phyloP scores from a whole-genome alignment of 169 alveolate genomes.

The Sarcocystis neurona region DNA sequence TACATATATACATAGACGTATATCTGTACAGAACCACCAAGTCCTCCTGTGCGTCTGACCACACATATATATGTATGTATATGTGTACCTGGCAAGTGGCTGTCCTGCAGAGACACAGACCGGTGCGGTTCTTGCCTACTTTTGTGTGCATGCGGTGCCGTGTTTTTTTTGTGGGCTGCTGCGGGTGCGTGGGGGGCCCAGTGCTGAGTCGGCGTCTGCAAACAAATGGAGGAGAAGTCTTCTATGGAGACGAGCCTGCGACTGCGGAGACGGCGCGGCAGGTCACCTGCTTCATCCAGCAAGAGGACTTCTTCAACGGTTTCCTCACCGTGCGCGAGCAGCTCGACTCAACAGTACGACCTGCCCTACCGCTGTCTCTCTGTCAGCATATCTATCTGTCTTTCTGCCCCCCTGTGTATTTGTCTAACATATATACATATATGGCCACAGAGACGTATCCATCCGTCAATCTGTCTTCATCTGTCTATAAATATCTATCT shows the following conservation, averaged over 20 bases:
- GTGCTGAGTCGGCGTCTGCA: constrained; percentile 66
- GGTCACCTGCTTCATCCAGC: constrained; percentile 81
- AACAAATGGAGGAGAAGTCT: constrained; percentile 65
- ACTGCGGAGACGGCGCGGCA: constrained; percentile 69
- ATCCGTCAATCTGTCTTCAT: background rate
- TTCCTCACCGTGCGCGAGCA: constrained; percentile 81
- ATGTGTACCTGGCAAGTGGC: background rate
- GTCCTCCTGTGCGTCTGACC: background rate
- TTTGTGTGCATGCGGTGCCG: no score
- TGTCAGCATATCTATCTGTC: background rate
- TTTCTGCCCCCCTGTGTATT: background rate
- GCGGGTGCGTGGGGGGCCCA: no score
- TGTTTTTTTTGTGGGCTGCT: no score
- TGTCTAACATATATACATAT: background rate
- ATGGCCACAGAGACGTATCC: background rate
- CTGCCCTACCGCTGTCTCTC: background rate
- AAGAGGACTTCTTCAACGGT: constrained; percentile 82
- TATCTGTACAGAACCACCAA: background rate
- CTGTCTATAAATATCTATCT: background rate
- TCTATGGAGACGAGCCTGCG: constrained; percentile 65
- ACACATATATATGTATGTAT: background rate
- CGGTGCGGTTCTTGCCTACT: no score
- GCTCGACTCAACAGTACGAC: constrained; percentile 60
- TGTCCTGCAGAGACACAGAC: no score
- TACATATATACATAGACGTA: no score